Percentiles rank a stretch among this genome's conserved stretches.
These are phyloP conservation scores for Rosa rugosa DNA, from an alignment of 306 rosid species.

Conservation along the genomic window DNA sequence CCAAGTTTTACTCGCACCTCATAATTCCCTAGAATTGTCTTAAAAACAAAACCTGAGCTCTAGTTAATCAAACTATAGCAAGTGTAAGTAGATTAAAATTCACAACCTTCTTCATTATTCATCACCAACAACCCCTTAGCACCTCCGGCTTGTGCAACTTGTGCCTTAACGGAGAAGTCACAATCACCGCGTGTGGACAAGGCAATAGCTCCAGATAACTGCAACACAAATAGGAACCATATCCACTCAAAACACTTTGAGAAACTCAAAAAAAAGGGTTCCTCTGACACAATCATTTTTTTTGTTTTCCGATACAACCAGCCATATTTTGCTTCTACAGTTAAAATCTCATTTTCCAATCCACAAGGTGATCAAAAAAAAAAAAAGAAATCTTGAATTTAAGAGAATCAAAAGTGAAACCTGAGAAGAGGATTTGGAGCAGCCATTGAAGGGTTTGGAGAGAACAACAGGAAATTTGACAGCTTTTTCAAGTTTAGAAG, in stretches of 20 bases:
- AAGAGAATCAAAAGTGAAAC: conserved; percentile 26
- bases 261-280: background rate
- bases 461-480: conserved; percentile 44
- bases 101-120: conserved; percentile 63
- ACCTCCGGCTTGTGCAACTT: conserved; percentile 61
- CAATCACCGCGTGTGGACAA: conserved; percentile 74
- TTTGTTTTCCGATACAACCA: too few relatives aligned
- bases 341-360: background rate
- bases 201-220: conserved; percentile 75
- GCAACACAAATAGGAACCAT: conserved; percentile 16
- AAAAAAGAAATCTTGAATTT: background rate
- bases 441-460: conserved; percentile 60
- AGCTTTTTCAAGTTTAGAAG: conserved; percentile 35
- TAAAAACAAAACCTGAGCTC: background rate
- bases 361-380: background rate
- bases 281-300: background rate
- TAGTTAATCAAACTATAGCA: background rate
- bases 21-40: background rate
- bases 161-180: conserved; percentile 76
- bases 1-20: background rate
- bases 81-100: conserved; percentile 22
- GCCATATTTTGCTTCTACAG: background rate
- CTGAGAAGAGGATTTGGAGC: conserved; percentile 59
- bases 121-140: conserved; percentile 67
- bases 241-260: conserved; percentile 11